Percentiles rank a stretch among this genome's conserved stretches.
Evolutionary conservation across 768 basidiomycete genomes (phyloP).

Genomic region (Phylloporus arenicola): DNA sequence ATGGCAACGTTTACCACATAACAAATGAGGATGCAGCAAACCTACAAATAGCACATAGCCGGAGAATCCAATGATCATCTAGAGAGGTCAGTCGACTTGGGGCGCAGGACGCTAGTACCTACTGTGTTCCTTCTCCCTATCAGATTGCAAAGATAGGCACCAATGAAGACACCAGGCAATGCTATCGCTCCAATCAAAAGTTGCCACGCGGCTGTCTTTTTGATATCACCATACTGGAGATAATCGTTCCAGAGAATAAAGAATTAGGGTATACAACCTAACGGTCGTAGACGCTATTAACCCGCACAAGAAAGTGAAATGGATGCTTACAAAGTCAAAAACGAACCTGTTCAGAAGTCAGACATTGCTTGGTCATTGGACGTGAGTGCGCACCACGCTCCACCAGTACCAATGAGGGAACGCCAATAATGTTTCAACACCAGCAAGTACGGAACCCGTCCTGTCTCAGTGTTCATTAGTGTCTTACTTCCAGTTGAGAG

Average conservation of each 20-base stretch:
- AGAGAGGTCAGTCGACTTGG: constrained; percentile 1
- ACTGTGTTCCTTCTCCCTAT: constrained; percentile 55
- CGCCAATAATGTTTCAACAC: constrained; percentile 62
- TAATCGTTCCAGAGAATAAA: constrained; percentile 64
- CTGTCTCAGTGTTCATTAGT: constrained; percentile 25
- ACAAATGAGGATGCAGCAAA: not conserved
- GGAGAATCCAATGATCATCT: constrained; percentile 65
- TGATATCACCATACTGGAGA: constrained; percentile 52
- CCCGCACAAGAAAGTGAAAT: too few relatives aligned
- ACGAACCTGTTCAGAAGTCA: constrained; percentile 44
- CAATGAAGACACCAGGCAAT: constrained; percentile 54
- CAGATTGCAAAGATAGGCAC: constrained; percentile 43
- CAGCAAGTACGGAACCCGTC: constrained; percentile 53
- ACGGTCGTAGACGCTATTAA: not conserved
- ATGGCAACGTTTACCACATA: not conserved
- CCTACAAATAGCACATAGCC: constrained; percentile 59
- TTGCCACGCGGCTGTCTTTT: constrained; percentile 61
- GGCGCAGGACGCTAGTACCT: constrained; percentile 11
- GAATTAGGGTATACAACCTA: constrained; percentile 69
- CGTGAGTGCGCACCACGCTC: constrained; percentile 50
- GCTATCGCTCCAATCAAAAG: constrained; percentile 55
- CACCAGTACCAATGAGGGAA: constrained; percentile 62
- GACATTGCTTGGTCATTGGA: not conserved
- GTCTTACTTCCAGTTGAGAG: not conserved
- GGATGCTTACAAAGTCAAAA: constrained; percentile 55